Percentiles rank a stretch among this genome's conserved stretches.
Evolutionary conservation across 768 basidiomycete species (phyloP).

Genomic region (Gloeostereum incarnatum): DNA sequence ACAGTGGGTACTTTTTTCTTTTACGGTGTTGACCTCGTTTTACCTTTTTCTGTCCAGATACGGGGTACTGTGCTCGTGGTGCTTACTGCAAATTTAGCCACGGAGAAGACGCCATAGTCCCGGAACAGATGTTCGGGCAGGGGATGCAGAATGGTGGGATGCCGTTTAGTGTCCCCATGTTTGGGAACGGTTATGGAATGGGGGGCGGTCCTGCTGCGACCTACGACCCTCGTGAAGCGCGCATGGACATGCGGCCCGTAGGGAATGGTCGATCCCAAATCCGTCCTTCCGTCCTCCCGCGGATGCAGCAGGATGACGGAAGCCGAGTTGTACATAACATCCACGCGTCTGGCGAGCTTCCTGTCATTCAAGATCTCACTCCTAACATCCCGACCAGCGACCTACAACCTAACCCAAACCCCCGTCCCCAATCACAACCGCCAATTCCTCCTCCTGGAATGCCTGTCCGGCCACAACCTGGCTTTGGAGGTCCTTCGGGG

Average conservation of each 20-base stretch:
- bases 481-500: not conserved
- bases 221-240: slow-evolving; percentile 73
- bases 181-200: slow-evolving; percentile 46
- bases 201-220: slow-evolving; percentile 30
- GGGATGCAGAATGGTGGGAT: slow-evolving; percentile 29
- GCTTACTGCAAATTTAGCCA: slow-evolving; percentile 89
- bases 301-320: slow-evolving; percentile 45
- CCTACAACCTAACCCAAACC: slow-evolving; percentile 15
- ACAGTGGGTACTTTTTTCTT: slow-evolving; percentile 52
- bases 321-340: slow-evolving; percentile 25
- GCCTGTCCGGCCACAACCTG: slow-evolving; percentile 2
- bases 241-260: slow-evolving; percentile 68
- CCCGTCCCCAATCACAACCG: slow-evolving; percentile 17
- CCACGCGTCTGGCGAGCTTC: slow-evolving; percentile 59
- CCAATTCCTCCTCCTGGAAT: slow-evolving; percentile 9
- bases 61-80: slow-evolving; percentile 86
- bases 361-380: slow-evolving; percentile 79
- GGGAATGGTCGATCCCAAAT: slow-evolving; percentile 30
- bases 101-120: slow-evolving; percentile 79
- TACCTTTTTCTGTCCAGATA: slow-evolving; percentile 40
- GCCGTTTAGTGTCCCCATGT: slow-evolving; percentile 71
- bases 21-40: slow-evolving; percentile 3
- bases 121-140: slow-evolving; percentile 54
- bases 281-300: slow-evolving; percentile 50
- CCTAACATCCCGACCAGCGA: slow-evolving; percentile 34